phyloP scores from a whole-genome alignment of 352 stramenopile genomes.

The Halophytophthora polymorphica region DNA sequence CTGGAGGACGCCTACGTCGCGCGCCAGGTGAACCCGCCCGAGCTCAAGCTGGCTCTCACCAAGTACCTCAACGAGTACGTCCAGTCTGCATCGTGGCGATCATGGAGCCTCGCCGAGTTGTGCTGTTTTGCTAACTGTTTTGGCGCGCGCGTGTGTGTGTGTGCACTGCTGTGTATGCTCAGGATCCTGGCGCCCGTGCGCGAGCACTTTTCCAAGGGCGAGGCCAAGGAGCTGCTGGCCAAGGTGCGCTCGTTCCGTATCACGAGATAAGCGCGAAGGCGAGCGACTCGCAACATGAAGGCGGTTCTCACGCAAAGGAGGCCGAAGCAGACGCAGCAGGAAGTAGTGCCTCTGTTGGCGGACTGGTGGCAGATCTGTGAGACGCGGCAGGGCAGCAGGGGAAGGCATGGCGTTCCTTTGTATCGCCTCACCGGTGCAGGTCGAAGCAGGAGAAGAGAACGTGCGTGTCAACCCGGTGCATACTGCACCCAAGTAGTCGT shows the following conservation, averaged over 20 bases:
- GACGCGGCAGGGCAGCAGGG: no score
- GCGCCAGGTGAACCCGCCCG: constrained; percentile 88
- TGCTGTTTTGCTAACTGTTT: constrained; percentile 8
- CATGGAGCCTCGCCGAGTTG: not conserved
- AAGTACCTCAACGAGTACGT: constrained; percentile 92
- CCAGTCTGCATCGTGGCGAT: constrained; percentile 1
- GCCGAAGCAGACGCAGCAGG: no score
- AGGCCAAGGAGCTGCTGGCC: constrained; percentile 93
- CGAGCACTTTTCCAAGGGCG: constrained; percentile 94
- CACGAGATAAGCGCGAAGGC: constrained; percentile 66
- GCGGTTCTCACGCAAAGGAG: no score
- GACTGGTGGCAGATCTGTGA: no score
- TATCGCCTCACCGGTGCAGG: no score
- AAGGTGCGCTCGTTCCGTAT: constrained; percentile 97
- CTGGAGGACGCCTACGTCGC: constrained; percentile 91
- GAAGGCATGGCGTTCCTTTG: no score
- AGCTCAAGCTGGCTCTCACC: constrained; percentile 93
- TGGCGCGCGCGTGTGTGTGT: constrained; percentile 10
- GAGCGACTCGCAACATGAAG: not conserved
- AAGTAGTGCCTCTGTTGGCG: no score
- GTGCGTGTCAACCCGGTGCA: no score
- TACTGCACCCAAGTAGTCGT: no score
- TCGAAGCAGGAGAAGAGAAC: no score
- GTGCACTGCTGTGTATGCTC: constrained; percentile 4
- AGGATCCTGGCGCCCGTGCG: constrained; percentile 96